Evolutionary conservation across 2,329 filamentous ascomycete species (phyloP), one percentile per base, ranked within the genome.

Genomic region (Grosmannia serpens): DNA sequence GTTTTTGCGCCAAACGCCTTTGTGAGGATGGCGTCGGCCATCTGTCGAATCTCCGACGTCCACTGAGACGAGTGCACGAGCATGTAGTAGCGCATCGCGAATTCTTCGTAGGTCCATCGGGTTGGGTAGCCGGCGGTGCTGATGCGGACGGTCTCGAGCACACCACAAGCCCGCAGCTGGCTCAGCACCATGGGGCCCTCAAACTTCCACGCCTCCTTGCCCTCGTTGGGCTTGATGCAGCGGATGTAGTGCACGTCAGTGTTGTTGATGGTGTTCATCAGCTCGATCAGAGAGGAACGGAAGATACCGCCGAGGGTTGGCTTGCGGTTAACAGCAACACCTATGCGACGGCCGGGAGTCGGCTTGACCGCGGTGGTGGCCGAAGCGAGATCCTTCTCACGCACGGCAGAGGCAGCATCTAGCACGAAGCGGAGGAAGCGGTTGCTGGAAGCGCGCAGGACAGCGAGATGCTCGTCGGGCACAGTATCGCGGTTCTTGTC

Each of bases 401-500:
- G 85, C 38, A 96, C 90, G 33, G 86, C 83, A 17, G 88, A 85
- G 41, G 92, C 92, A 38, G 91, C 89, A 56, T 91, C 88, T 50
- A 99, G 75, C 8, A 99, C 90, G 59, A 90, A 82, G 51, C 81
- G 83, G 58, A 99, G 78, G 77, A 99, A 99, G 54, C 77, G 75
- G 73, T 96, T 99, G 35, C 83, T 86, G 1, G 91, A 95, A 56
- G 85, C 85, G 65, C 84, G 87, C 63, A 99, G 80, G 44, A 99
- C 87, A 60, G 94, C 91, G 85, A 99, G 89, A 70, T 97, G 94
- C 75, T 99, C 94, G 69, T 99, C 94, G 7, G 94, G 94, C 53
- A 99, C 94, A 24, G 95, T 99, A 72, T 99, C 94, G 71, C 94
- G 85, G 74, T 99, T 99, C 82, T 99, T 99, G 73, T 99, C 95